phyloP scores from a whole-genome alignment of 768 basidiomycete genomes.

The Amanita jacksonii region DNA sequence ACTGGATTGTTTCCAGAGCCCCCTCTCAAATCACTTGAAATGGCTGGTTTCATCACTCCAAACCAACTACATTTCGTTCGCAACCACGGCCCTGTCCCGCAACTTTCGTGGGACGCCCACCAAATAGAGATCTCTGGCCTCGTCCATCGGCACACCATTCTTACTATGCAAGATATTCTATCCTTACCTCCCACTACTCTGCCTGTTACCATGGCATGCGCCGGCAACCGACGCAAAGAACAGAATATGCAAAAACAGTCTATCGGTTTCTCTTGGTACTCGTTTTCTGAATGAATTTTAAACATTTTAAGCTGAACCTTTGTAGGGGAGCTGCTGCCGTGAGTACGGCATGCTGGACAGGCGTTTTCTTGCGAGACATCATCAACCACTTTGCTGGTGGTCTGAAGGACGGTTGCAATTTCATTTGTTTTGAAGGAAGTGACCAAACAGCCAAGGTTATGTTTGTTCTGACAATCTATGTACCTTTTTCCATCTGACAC shows the following conservation, averaged over 20 bases:
- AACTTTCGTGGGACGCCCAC: slow-evolving; percentile 22
- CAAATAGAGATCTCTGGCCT: neutral
- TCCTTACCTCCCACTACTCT: slow-evolving; percentile 32
- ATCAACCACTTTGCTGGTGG: slow-evolving; percentile 34
- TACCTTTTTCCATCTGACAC: neutral
- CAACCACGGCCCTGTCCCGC: slow-evolving; percentile 52
- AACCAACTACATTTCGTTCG: slow-evolving; percentile 48
- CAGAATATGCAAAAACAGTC: slow-evolving; percentile 52
- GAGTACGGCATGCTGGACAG: slow-evolving; percentile 50
- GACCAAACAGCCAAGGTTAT: slow-evolving; percentile 22
- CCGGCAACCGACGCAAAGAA: slow-evolving; percentile 57
- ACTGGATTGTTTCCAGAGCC: neutral
- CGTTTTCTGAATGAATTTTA: too few relatives aligned
- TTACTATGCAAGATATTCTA: slow-evolving; percentile 18
- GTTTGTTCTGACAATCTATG: neutral
- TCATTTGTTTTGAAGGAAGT: slow-evolving; percentile 51
- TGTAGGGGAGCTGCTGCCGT: slow-evolving; percentile 33
- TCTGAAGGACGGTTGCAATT: slow-evolving; percentile 24
- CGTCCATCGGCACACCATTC: slow-evolving; percentile 4
- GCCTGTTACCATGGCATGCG: slow-evolving; percentile 54
- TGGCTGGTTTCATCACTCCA: slow-evolving; percentile 44
- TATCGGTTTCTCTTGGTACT: slow-evolving; percentile 42
- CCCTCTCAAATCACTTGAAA: slow-evolving; percentile 1
- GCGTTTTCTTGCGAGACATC: slow-evolving; percentile 47
- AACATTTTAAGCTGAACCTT: neutral